phyloP scores from a whole-genome alignment of 2,329 filamentous ascomycete species.

The Escovopsis sp. region DNA sequence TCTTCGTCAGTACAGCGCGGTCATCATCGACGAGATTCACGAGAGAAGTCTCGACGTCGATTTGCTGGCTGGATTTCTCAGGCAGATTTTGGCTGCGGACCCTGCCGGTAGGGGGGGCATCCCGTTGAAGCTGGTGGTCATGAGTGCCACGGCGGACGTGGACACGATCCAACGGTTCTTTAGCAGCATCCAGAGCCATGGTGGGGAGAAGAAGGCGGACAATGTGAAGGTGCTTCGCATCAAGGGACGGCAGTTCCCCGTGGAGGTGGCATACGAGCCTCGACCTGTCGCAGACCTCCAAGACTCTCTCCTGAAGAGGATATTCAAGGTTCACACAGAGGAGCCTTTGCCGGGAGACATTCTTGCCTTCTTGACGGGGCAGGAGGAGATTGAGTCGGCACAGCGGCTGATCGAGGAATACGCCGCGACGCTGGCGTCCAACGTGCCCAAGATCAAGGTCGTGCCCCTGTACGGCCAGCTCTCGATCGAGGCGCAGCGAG shows the following conservation, averaged over 20 bases:
- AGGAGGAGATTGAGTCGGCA: constrained; percentile 78
- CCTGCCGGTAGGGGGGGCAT: constrained; percentile 52
- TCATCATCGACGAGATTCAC: constrained; percentile 94
- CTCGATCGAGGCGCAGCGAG: constrained; percentile 71
- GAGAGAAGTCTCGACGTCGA: constrained; percentile 93
- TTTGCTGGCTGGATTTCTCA: constrained; percentile 74
- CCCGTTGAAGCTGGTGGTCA: constrained; percentile 77
- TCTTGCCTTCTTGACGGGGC: constrained; percentile 79
- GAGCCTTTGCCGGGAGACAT: constrained; percentile 91
- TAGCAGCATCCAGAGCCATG: constrained; percentile 13
- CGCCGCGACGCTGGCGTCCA: constrained; percentile 52
- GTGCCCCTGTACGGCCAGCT: constrained; percentile 83
- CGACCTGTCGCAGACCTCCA: constrained; percentile 67
- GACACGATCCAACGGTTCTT: constrained; percentile 69
- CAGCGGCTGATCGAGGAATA: constrained; percentile 73
- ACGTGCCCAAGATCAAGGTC: constrained; percentile 56
- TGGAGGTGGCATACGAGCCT: constrained; percentile 60
- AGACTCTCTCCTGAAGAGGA: constrained; percentile 62
- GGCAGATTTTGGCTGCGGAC: constrained; percentile 52
- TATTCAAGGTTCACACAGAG: constrained; percentile 74
- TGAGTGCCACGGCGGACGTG: constrained; percentile 93
- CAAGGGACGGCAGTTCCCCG: constrained; percentile 75
- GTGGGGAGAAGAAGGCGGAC: no score
- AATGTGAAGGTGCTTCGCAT: constrained; percentile 43
- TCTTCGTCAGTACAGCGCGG: constrained; percentile 70